Percentiles rank a stretch among this genome's conserved stretches.
These are phyloP conservation scores for Ceratobasidium theobromae DNA, from an alignment of 1,284 basidiomycete genomes.

Conservation along the genomic window DNA sequence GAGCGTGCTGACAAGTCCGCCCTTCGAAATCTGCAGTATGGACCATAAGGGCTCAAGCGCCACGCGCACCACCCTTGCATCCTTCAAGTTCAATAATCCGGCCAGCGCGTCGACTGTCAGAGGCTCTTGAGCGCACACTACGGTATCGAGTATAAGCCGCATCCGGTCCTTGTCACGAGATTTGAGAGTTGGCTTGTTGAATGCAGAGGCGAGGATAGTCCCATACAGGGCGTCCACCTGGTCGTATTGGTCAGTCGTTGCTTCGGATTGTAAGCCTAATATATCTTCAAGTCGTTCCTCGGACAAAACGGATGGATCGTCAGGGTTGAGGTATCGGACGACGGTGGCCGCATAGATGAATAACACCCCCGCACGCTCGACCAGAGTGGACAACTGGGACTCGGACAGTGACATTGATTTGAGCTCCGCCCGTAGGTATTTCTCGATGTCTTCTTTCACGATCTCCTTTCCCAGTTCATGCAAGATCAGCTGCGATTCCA, in stretches of 20 bases:
- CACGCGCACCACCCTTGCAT: background rate
- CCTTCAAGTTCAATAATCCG: background rate
- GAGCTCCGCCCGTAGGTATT: conserved; percentile 19
- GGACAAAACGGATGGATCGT: background rate
- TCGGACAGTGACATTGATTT: background rate
- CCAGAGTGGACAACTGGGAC: background rate
- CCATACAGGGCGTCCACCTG: background rate
- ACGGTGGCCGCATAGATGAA: conserved; percentile 21
- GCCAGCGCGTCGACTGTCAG: background rate
- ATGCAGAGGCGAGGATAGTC: background rate
- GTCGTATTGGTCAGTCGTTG: background rate
- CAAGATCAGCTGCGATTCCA: background rate
- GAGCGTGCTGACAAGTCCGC: background rate
- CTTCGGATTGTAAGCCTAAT: background rate
- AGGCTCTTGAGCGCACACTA: conserved; percentile 15
- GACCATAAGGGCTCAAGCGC: background rate
- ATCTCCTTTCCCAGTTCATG: conserved; percentile 31
- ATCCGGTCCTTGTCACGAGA: background rate
- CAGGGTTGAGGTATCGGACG: background rate
- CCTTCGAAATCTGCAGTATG: background rate
- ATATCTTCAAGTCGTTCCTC: background rate
- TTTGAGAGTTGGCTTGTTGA: background rate
- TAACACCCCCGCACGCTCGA: background rate
- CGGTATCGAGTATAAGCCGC: background rate
- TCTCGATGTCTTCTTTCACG: conserved; percentile 25